A percentile compares a stretch with the other conserved stretches of the same genome.
phyloP scores from a whole-genome alignment of 768 basidiomycete species.

The Strobilomyces confusus region DNA sequence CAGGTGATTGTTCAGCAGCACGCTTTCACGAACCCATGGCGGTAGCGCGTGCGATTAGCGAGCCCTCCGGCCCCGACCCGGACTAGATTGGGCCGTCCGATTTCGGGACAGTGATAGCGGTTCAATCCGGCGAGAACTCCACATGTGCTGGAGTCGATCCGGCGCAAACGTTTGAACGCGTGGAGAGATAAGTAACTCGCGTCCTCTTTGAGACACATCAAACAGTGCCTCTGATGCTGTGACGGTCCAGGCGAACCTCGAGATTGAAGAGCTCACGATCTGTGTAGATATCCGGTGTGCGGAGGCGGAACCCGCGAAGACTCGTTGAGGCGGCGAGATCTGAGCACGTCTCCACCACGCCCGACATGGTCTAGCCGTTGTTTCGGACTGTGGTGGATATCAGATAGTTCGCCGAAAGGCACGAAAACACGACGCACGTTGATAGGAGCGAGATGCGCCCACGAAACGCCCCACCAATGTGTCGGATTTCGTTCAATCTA shows the following conservation, averaged over 20 bases:
- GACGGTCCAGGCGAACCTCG: background rate
- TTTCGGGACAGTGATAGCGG: constrained; percentile 29
- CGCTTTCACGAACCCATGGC: constrained; percentile 41
- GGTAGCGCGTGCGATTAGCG: constrained; percentile 29
- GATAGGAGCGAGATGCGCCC: constrained; percentile 1
- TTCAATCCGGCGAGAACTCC: constrained; percentile 22
- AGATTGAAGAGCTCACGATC: background rate
- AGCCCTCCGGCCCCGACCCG: constrained; percentile 23
- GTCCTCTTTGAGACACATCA: background rate
- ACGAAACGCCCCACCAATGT: background rate
- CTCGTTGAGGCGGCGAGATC: background rate
- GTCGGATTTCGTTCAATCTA: background rate
- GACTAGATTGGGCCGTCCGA: constrained; percentile 26
- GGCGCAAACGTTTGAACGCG: background rate
- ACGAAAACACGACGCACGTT: background rate
- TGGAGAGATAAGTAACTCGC: constrained; percentile 1
- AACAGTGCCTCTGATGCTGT: background rate
- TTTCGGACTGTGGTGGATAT: constrained; percentile 5
- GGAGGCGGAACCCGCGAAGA: background rate
- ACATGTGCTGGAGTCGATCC: constrained; percentile 16
- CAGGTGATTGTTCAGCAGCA: constrained; percentile 33
- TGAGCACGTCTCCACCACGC: background rate
- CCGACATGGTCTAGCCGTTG: background rate
- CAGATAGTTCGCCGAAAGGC: background rate
- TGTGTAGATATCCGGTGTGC: background rate